Conservation (phyloP, 331 rosid genomes). For the Arachis monticola region DNA sequence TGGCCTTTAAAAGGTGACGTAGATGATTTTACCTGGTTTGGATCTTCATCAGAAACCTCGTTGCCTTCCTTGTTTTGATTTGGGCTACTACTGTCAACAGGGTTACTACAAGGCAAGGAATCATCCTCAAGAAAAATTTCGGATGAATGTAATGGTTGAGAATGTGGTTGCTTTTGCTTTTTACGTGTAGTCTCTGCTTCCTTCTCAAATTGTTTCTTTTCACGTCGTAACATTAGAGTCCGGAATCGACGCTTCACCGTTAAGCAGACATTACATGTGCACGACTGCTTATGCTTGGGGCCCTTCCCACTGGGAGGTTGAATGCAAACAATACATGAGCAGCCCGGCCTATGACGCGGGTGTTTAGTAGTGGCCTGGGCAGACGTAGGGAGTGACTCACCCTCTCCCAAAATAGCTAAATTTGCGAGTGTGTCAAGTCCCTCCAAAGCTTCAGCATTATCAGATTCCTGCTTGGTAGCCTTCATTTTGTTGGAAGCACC, state of each 20-base stretch:
- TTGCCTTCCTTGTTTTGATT: slow-evolving; percentile 61
- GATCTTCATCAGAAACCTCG: slow-evolving; percentile 85
- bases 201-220: slow-evolving; percentile 89
- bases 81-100: slow-evolving; percentile 67
- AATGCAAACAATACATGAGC: slow-evolving; percentile 98
- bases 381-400: slow-evolving; percentile 75
- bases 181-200: slow-evolving; percentile 83
- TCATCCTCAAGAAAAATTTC: slow-evolving; percentile 64
- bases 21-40: slow-evolving; percentile 59
- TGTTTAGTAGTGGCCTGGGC: slow-evolving; percentile 96
- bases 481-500: slow-evolving; percentile 72
- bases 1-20: slow-evolving; percentile 87
- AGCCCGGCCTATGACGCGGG: slow-evolving; percentile 96
- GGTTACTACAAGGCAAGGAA: slow-evolving; percentile 51
- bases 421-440: slow-evolving; percentile 95
- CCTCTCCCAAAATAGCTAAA: slow-evolving; percentile 90
- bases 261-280: slow-evolving; percentile 90
- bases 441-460: slow-evolving; percentile 75
- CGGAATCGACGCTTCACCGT: slow-evolving; percentile 95
- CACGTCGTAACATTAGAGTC: slow-evolving; percentile 88
- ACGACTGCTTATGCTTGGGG: slow-evolving; percentile 92
- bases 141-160: slow-evolving; percentile 47
- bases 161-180: slow-evolving; percentile 59
- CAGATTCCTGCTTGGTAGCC: slow-evolving; percentile 78
- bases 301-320: slow-evolving; percentile 99